Conservation (phyloP, 1,284 basidiomycete species). For the Wallemia hederae region DNA sequence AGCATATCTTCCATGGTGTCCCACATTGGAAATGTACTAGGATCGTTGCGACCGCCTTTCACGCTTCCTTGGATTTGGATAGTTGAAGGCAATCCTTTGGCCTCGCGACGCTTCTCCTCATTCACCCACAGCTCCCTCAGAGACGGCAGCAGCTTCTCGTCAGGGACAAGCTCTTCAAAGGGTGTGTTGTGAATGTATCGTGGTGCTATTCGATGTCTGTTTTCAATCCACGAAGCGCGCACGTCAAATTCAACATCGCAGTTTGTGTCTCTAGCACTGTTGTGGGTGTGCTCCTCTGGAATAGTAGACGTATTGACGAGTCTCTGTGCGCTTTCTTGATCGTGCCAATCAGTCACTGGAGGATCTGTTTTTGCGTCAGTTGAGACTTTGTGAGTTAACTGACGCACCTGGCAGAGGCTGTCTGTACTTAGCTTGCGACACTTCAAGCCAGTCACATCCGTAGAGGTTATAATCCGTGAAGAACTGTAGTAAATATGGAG, state of each 20-base stretch:
- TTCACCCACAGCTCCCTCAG: slow-evolving; percentile 88
- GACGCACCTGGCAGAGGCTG: slow-evolving; percentile 20
- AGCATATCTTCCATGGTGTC: slow-evolving; percentile 4
- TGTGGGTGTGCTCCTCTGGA: not conserved
- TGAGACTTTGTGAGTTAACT: not conserved
- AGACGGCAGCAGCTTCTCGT: slow-evolving; percentile 54
- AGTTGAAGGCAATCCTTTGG: slow-evolving; percentile 20
- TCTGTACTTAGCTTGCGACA: slow-evolving; percentile 22
- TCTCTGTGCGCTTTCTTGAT: not conserved
- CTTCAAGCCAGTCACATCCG: slow-evolving; percentile 67
- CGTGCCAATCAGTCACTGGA: not conserved
- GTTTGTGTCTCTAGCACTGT: slow-evolving; percentile 25
- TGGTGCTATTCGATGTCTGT: slow-evolving; percentile 34
- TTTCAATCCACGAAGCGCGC: slow-evolving; percentile 52
- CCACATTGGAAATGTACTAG: not conserved
- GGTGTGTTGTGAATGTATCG: slow-evolving; percentile 48
- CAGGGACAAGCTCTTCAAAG: slow-evolving; percentile 25
- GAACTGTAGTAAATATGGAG: slow-evolving; percentile 69
- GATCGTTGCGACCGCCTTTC: slow-evolving; percentile 4
- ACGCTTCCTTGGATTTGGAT: slow-evolving; percentile 5
- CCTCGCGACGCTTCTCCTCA: slow-evolving; percentile 39
- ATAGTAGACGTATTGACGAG: not conserved
- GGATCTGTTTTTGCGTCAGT: not conserved
- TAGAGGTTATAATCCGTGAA: slow-evolving; percentile 86
- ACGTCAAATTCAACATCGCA: slow-evolving; percentile 61